Conservation (phyloP, 768 basidiomycete species). For the Pulveroboletus sp. region DNA sequence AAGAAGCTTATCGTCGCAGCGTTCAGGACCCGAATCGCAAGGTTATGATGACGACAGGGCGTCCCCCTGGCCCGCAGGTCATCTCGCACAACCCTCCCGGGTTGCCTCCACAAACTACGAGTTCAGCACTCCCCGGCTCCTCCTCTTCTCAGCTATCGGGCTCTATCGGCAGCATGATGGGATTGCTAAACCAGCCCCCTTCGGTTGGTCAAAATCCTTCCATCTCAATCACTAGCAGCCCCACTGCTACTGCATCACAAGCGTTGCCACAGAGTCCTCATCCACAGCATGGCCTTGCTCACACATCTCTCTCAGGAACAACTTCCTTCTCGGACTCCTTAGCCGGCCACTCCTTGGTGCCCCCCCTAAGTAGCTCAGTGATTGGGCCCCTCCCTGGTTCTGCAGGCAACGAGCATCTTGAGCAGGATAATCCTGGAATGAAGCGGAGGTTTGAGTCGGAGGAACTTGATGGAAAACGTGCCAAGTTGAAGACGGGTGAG, state of each 20-base stretch:
- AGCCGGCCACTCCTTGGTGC: constrained; percentile 17
- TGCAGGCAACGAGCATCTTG: constrained; percentile 35
- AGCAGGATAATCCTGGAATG: constrained; percentile 60
- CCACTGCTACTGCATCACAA: constrained; percentile 24
- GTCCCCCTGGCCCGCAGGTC: constrained; percentile 17
- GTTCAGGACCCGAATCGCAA: constrained; percentile 59
- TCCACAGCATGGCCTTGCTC: constrained; percentile 22
- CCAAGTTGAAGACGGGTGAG: constrained; percentile 70
- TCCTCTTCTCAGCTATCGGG: constrained; percentile 20
- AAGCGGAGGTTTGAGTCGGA: constrained; percentile 73
- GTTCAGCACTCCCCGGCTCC: constrained; percentile 8
- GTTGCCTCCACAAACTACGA: constrained; percentile 15
- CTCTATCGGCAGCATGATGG: constrained; percentile 23
- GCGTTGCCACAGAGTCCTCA: constrained; percentile 32
- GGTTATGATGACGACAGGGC: constrained; percentile 43
- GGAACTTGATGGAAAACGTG: constrained; percentile 67
- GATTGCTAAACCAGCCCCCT: constrained; percentile 23
- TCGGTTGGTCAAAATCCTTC: constrained; percentile 17
- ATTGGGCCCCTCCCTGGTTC: constrained; percentile 11
- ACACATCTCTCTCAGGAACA: constrained; percentile 22
- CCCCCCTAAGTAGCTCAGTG: constrained; percentile 11
- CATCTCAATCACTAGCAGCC: constrained; percentile 22
- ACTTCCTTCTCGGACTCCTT: constrained; percentile 26
- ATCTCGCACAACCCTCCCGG: constrained; percentile 15
- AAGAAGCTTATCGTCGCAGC: constrained; percentile 65